Base-by-base conservation (phyloP, 2,329 filamentous ascomycete genomes). In the Fusarium paranaense region DNA sequence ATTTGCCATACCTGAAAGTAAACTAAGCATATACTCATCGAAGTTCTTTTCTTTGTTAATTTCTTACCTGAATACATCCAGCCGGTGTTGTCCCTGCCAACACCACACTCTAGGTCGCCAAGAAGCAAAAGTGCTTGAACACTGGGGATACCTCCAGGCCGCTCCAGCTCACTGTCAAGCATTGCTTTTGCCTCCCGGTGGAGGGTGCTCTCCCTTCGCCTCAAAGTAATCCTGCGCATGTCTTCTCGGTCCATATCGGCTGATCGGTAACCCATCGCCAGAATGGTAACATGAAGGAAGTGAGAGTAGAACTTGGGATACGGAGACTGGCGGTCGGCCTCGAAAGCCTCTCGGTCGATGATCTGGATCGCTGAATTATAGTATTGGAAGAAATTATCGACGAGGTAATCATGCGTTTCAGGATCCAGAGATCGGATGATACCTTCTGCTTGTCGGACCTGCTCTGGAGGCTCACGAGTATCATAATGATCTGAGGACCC, bases 101-200 rank as follows among this genome's bases (percentile, higher is more conserved):
- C 85, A 60, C 86, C 86, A 66, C 86, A 88, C 73, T 90, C 88
- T 7, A 89, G 78, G 68, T 89, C 87, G 6, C 87, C 86, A 4
- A 90, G 80, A 4, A 89, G 76, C 18, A 89, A 77, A 16, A 89
- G 80, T 0, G 86, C 88, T 63, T 88, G 87, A 2, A 89, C 86
- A 25, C 85, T 86, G 6, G 88, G 85, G 33, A 89, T 85, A 0
- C 87, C 87, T 14, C 86, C 87, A 1, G 87, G 86, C 6, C 85
- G 79, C 75, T 89, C 87, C 38, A 90, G 79, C 74, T 89, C 87
- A 64, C 83, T 83, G 67, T 89, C 86, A 22, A 89, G 79, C 86
- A 89, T 87, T 56, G 86, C 84, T 75, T 88, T 89, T 59, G 87
- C 86, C 76, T 89, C 88, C 33, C 86, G 78, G 67, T 89, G 87